These are phyloP conservation scores for Suillus bovinus DNA, from an alignment of 768 basidiomycete genomes.

Conservation along the genomic window DNA sequence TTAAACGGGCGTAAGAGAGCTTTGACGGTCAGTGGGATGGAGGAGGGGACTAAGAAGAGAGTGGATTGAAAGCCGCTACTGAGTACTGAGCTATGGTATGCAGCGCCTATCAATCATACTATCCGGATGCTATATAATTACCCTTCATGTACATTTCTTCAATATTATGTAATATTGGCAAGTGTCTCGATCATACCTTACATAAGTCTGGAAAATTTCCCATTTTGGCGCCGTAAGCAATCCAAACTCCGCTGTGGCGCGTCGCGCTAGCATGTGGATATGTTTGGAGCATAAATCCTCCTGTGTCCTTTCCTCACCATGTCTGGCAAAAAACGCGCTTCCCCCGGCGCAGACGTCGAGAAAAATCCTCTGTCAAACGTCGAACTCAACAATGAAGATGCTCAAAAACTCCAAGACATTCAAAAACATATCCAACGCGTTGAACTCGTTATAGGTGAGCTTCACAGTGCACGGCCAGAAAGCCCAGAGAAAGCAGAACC, in stretches of 20 bases:
- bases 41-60: slow-evolving; percentile 80
- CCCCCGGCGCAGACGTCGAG: slow-evolving; percentile 76
- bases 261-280: slow-evolving; percentile 1
- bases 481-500: slow-evolving; percentile 6
- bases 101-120: slow-evolving; percentile 13
- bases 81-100: neutral
- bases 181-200: neutral
- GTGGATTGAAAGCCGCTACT: slow-evolving; percentile 49
- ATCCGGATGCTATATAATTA: slow-evolving; percentile 13
- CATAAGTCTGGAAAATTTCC: slow-evolving; percentile 2
- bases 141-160: neutral
- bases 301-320: slow-evolving; percentile 19
- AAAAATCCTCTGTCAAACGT: slow-evolving; percentile 68
- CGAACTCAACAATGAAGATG: slow-evolving; percentile 72
- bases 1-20: slow-evolving; percentile 38
- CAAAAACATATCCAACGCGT: slow-evolving; percentile 71
- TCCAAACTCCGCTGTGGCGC: slow-evolving; percentile 7
- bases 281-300: slow-evolving; percentile 1
- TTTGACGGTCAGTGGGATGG: slow-evolving; percentile 40
- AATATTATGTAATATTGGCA: no score
- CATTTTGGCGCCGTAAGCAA: neutral
- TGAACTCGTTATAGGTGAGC: slow-evolving; percentile 73
- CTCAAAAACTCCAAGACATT: slow-evolving; percentile 60
- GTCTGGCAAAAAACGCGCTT: slow-evolving; percentile 68
- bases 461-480: slow-evolving; percentile 2